Base-by-base conservation (phyloP, 805 yeast species). In the Metahyphopichia silvanorum region DNA sequence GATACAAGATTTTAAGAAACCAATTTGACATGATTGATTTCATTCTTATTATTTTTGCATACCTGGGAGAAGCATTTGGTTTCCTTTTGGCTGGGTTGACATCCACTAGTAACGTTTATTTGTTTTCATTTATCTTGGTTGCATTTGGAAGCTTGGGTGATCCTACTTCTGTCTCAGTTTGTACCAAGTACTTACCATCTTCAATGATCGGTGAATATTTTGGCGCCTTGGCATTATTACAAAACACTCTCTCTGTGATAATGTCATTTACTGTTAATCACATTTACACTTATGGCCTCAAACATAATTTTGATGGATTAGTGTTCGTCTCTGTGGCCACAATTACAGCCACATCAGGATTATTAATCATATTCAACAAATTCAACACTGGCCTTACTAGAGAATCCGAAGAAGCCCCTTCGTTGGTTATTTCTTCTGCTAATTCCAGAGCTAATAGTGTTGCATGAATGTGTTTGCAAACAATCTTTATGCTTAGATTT, bases 111-210 rank as follows among this genome's bases (percentile, higher is more conserved):
- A 25, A 40, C 2, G 19, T 53, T 12, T 58, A 63, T 21, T 44
- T 65, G 16, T 23, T 46, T 0, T 57, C 60, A 16, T 57, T 64
- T 0, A 13, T 57, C 0, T 46, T 76, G 11, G 57, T 67, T 2
- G 51, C 78, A 0, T 43, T 77, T 19, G 74, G 76, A 2, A 63
- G 76, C 0, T 33, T 76, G 1, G 56, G 64, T 1, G 56, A 72
- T 0, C 88, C 89, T 1, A 65, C 77, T 0, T 36, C 77, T 5
- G 79, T 73, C 44, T 62, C 80, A 0, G 39, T 79, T 2, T 52
- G 80, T 8, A 63, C 77, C 35, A 82, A 82, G 50, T 76, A 77
- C 51, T 71, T 66, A 34, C 70, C 74, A 1, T 70, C 72, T 16
- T 61, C 66, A 84, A 39, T 32, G 28, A 35, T 35, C 7, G 50